phyloP scores from a whole-genome alignment of 164 flowering plant species.

The Amborella trichopoda region DNA sequence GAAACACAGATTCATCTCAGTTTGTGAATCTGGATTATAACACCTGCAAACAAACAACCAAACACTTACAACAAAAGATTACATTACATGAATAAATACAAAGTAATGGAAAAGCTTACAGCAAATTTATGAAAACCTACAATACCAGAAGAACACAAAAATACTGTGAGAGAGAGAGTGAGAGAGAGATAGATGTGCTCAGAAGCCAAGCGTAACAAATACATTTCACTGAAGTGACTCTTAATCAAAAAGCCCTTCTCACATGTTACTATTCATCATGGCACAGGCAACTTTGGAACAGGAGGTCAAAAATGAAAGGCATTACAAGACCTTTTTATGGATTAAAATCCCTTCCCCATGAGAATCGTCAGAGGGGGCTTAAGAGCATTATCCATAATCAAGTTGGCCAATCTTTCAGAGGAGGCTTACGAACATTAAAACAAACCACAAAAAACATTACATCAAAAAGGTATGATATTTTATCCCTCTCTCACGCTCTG shows the following conservation, averaged over 20 bases:
- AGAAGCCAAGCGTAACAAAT: slow-evolving; percentile 47
- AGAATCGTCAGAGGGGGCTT: too few species aligned
- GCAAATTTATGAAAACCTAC: neutral
- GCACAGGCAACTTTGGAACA: neutral
- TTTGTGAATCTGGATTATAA: too few species aligned
- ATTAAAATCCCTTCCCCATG: too few species aligned
- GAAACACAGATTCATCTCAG: too few species aligned
- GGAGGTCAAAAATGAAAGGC: too few species aligned
- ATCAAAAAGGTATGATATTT: too few species aligned
- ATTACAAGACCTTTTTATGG: too few species aligned
- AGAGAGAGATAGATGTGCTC: slow-evolving; percentile 11
- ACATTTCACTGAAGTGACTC: slow-evolving; percentile 19
- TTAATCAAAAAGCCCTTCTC: slow-evolving; percentile 6
- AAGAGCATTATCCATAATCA: neutral
- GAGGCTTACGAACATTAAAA: neutral
- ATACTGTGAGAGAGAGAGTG: neutral
- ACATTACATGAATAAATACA: neutral
- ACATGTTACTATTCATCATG: slow-evolving; percentile 22
- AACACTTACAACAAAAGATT: neutral
- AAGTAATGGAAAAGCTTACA: neutral
- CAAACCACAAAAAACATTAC: neutral
- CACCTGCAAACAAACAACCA: too few species aligned
- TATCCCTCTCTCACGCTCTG: too few species aligned
- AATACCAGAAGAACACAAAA: neutral
- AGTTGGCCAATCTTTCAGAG: neutral